A percentile compares a stretch with the other conserved stretches of the same genome.
Conservation (phyloP, 1,284 basidiomycete species). For the Anthracocystis setariae region DNA sequence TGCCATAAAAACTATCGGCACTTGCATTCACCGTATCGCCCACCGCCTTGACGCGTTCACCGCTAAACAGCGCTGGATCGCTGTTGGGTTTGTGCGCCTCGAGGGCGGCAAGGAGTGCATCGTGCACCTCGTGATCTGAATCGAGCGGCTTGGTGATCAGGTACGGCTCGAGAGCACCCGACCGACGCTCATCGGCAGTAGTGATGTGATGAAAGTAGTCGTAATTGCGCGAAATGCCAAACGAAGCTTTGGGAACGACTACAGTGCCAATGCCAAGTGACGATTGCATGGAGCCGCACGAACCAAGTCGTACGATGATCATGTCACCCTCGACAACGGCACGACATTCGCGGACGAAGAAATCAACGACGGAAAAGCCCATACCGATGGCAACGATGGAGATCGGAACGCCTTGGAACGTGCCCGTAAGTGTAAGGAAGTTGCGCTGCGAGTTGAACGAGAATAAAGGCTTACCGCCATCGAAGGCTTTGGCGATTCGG, state of each 20-base stretch:
- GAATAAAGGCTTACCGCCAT: conserved; percentile 72
- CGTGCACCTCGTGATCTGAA: conserved; percentile 73
- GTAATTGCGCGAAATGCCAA: conserved; percentile 78
- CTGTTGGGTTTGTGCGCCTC: conserved; percentile 18
- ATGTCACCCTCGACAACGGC: conserved; percentile 82
- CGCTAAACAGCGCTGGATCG: conserved; percentile 15
- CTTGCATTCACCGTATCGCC: conserved; percentile 51
- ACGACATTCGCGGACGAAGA: conserved; percentile 82
- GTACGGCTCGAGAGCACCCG: conserved; percentile 71
- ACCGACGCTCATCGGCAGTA: conserved; percentile 26
- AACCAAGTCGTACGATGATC: conserved; percentile 70
- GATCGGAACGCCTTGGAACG: conserved; percentile 76
- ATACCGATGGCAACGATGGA: conserved; percentile 84
- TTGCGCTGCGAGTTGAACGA: conserved; percentile 78
- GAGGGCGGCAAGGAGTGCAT: conserved; percentile 51
- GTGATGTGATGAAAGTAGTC: conserved; percentile 72
- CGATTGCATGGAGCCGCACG: conserved; percentile 78
- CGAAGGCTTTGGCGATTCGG: conserved; percentile 74
- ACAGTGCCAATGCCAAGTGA: conserved; percentile 77
- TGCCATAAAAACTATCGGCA: conserved; percentile 77
- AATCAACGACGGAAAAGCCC: conserved; percentile 75
- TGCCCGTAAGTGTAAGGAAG: conserved; percentile 82
- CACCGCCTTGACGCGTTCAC: conserved; percentile 33
- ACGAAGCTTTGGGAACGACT: conserved; percentile 76
- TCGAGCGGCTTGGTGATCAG: conserved; percentile 77